Evolutionary conservation across 495 filamentous ascomycete genomes (phyloP).

Genomic region (Xylaria palmicola): DNA sequence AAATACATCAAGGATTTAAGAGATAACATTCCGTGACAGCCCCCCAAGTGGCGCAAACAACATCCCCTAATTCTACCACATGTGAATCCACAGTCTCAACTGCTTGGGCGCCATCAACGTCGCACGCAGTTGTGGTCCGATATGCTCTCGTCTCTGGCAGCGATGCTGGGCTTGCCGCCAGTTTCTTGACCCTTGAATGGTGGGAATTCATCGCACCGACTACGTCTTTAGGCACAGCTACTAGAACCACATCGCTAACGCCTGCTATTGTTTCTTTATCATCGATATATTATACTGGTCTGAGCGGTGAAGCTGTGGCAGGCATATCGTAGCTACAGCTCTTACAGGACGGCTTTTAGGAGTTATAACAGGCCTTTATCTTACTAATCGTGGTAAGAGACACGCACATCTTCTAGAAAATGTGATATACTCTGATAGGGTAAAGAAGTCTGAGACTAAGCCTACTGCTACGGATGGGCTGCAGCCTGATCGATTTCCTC

Average conservation of each 20-base stretch:
- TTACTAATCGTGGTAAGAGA: not conserved
- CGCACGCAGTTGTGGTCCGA: not conserved
- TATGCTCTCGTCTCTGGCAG: not conserved
- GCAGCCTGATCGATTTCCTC: too few relatives aligned
- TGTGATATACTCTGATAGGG: conserved; percentile 14
- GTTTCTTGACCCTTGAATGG: not conserved
- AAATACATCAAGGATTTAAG: too few relatives aligned
- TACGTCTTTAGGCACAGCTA: not conserved
- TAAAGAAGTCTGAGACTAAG: conserved; percentile 14
- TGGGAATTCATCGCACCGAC: not conserved
- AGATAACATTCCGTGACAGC: not conserved
- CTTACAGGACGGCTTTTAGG: not conserved
- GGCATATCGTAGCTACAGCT: conserved; percentile 4
- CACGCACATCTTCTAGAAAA: not conserved
- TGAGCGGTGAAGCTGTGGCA: conserved; percentile 4
- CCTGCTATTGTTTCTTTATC: not conserved
- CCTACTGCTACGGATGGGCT: conserved; percentile 12
- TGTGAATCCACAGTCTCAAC: not conserved
- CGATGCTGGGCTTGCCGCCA: not conserved
- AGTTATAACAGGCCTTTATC: not conserved
- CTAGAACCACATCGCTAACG: not conserved
- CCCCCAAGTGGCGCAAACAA: not conserved
- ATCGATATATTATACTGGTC: not conserved
- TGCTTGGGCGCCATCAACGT: not conserved
- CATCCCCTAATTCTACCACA: not conserved